Percentiles rank a stretch among this genome's conserved stretches.
These are phyloP conservation scores for Ceratocystis albifundus DNA, from an alignment of 2,329 filamentous ascomycete genomes.

Conservation along the genomic window DNA sequence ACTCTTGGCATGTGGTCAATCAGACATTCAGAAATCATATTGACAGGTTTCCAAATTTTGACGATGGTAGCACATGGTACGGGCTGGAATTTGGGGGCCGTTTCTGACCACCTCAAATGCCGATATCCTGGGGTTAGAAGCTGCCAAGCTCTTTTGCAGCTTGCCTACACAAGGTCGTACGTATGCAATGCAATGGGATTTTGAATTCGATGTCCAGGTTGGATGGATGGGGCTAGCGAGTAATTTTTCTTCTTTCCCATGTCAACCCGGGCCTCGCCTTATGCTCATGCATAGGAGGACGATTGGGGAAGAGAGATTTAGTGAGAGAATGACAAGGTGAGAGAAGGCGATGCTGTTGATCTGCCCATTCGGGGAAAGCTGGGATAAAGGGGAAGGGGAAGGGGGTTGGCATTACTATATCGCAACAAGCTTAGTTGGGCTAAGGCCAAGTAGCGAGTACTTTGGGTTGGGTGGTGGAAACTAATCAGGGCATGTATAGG, in stretches of 20 bases:
- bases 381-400: no score
- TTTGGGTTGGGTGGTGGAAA: no score
- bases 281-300: not conserved
- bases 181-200: not conserved
- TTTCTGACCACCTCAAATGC: not conserved
- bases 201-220: not conserved
- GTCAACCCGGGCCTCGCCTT: not conserved
- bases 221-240: not conserved
- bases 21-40: not conserved
- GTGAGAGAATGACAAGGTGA: not conserved
- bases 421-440: no score
- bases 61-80: not conserved
- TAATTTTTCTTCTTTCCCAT: not conserved
- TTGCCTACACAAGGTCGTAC: not conserved
- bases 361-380: no score
- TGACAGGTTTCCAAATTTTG: not conserved
- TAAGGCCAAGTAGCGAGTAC: not conserved
- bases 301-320: not conserved
- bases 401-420: no score
- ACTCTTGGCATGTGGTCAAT: not conserved
- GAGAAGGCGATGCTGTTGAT: no score
- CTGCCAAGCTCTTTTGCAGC: not conserved
- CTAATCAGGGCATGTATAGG: no score
- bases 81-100: not conserved
- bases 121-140: not conserved